These are phyloP conservation scores for Termitomyces titanicus DNA, from an alignment of 768 basidiomycete species.

Conservation along the genomic window DNA sequence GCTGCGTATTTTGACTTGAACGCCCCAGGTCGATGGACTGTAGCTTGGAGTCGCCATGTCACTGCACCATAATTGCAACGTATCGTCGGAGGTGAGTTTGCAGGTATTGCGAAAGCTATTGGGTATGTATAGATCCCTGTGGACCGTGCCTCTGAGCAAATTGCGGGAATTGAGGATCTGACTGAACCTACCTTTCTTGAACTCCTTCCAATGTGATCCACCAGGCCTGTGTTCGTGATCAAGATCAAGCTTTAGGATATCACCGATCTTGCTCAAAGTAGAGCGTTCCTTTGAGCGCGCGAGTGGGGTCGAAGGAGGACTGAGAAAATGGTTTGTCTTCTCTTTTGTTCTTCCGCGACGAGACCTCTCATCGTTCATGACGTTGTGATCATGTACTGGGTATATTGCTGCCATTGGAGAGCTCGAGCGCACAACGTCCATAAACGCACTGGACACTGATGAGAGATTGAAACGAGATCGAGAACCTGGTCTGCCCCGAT, in stretches of 20 bases:
- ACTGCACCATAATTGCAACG: conserved; percentile 74
- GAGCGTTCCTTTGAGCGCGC: conserved; percentile 27
- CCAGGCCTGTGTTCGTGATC: conserved; percentile 41
- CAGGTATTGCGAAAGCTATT: conserved; percentile 85
- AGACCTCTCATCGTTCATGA: conserved; percentile 16
- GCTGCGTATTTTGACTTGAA: conserved; percentile 72
- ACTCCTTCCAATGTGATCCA: conserved; percentile 76
- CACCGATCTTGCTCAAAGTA: conserved; percentile 34
- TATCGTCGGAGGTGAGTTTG: conserved; percentile 73
- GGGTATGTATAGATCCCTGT: conserved; percentile 91
- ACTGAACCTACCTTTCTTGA: conserved; percentile 65
- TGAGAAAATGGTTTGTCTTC: conserved; percentile 16
- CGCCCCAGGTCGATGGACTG: conserved; percentile 79
- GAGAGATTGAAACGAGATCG: conserved; percentile 51
- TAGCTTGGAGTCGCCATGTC: conserved; percentile 75
- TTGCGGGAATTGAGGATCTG: background rate
- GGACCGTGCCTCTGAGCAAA: background rate
- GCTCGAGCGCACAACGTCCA: conserved; percentile 47
- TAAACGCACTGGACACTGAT: conserved; percentile 45
- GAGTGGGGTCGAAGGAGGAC: conserved; percentile 7
- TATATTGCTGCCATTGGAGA: conserved; percentile 29
- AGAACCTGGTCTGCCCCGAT: conserved; percentile 24
- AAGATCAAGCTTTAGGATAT: conserved; percentile 33
- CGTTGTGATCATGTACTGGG: conserved; percentile 15
- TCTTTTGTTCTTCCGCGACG: conserved; percentile 33